A percentile compares a stretch with the other conserved stretches of the same genome.
phyloP scores from a whole-genome alignment of 2,329 filamentous ascomycete species.

The Mycogone perniciosa region DNA sequence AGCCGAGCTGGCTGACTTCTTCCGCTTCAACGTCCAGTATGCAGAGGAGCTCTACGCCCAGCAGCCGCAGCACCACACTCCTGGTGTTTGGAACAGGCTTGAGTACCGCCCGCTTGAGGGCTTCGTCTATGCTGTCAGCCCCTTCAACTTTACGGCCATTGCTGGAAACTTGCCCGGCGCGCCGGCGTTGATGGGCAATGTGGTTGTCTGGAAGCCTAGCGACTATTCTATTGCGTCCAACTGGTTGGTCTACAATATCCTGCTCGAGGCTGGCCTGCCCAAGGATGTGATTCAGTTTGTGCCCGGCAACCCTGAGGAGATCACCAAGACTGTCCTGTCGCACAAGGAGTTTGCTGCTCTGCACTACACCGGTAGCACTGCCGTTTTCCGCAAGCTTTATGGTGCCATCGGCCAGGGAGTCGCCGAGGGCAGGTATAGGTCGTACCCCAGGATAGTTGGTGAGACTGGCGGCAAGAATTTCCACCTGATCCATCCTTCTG shows the following conservation, averaged over 20 bases:
- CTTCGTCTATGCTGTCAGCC: slow-evolving; percentile 89
- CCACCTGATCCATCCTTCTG: slow-evolving; percentile 72
- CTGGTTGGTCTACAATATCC: slow-evolving; percentile 83
- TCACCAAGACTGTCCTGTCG: slow-evolving; percentile 69
- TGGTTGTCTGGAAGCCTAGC: slow-evolving; percentile 95
- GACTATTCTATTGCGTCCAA: slow-evolving; percentile 83
- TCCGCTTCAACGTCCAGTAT: slow-evolving; percentile 91
- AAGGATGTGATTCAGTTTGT: slow-evolving; percentile 89
- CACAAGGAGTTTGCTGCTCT: slow-evolving; percentile 83
- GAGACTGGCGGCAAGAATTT: slow-evolving; percentile 95
- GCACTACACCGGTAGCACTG: slow-evolving; percentile 90
- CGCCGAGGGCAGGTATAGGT: slow-evolving; percentile 71
- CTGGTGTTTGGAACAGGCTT: slow-evolving; percentile 84
- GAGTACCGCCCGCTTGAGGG: slow-evolving; percentile 89
- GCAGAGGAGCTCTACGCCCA: slow-evolving; percentile 84
- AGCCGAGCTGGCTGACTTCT: slow-evolving; percentile 86
- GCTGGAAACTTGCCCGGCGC: slow-evolving; percentile 78
- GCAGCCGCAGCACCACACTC: slow-evolving; percentile 77
- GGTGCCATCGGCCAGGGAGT: slow-evolving; percentile 78
- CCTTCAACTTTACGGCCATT: slow-evolving; percentile 97
- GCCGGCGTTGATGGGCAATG: slow-evolving; percentile 86
- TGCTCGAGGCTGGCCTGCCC: slow-evolving; percentile 85
- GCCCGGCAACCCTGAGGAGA: slow-evolving; percentile 76
- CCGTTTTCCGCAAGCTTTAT: slow-evolving; percentile 83
- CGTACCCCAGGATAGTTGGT: slow-evolving; percentile 83